Evolutionary conservation across 306 rosid genomes (phyloP).

Genomic region (apple (Malus domestica)): ASM211411v1 NC_041791.1:32719501-32720000

Average conservation of each 20-base stretch:
- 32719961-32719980: neutral
- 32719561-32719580: neutral
- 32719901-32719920: neutral
- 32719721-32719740: slow-evolving; percentile 53
- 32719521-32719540: neutral
- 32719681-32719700: slow-evolving; percentile 83
- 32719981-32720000: neutral
- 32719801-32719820: slow-evolving; percentile 52
- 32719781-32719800: slow-evolving; percentile 68
- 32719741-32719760: slow-evolving; percentile 79
- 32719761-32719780: slow-evolving; percentile 78
- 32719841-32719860: slow-evolving; percentile 42
- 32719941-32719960: neutral
- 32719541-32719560: neutral
- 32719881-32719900: neutral
- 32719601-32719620: neutral
- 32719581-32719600: neutral
- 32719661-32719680: slow-evolving; percentile 30
- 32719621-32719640: neutral
- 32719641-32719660: neutral
- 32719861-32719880: neutral
- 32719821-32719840: slow-evolving; percentile 53
- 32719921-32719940: neutral
- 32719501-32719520: slow-evolving; percentile 39
- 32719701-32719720: slow-evolving; percentile 88